Percentiles rank a stretch among this genome's conserved stretches.
phyloP scores from a whole-genome alignment of 2,329 filamentous ascomycete species.

The Trichoderma citrinoviride region DNA sequence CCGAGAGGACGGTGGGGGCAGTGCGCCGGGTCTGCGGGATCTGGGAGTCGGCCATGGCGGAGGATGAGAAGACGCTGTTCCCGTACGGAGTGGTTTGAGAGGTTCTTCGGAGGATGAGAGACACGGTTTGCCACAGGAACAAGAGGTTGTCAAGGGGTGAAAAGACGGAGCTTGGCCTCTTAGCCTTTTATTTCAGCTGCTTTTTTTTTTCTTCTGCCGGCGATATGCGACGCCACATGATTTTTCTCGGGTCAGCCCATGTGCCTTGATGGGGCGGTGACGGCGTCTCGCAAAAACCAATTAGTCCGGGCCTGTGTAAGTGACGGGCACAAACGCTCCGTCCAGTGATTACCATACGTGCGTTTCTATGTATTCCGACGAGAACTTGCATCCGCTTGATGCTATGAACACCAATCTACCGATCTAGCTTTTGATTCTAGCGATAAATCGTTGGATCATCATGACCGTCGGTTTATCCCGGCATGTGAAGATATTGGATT shows the following conservation, averaged over 20 bases:
- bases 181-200: constrained; percentile 10
- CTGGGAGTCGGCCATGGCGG: constrained; percentile 26
- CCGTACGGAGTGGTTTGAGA: background rate
- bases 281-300: constrained; percentile 6
- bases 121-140: background rate
- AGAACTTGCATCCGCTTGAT: no score
- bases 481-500: background rate
- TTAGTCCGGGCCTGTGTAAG: constrained; percentile 6
- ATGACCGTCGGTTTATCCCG: background rate
- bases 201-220: constrained; percentile 10
- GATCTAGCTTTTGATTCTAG: background rate
- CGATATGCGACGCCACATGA: constrained; percentile 16
- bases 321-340: background rate
- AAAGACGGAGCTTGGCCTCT: background rate
- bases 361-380: background rate
- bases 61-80: background rate
- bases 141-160: background rate
- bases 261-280: constrained; percentile 1
- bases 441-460: background rate
- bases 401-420: no score
- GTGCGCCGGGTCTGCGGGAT: constrained; percentile 35
- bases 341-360: background rate
- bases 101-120: background rate
- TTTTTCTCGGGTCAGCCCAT: background rate
- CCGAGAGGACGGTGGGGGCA: constrained; percentile 52